Conservation (phyloP, 208 protist species). For the Zelonia costaricensis region DNA sequence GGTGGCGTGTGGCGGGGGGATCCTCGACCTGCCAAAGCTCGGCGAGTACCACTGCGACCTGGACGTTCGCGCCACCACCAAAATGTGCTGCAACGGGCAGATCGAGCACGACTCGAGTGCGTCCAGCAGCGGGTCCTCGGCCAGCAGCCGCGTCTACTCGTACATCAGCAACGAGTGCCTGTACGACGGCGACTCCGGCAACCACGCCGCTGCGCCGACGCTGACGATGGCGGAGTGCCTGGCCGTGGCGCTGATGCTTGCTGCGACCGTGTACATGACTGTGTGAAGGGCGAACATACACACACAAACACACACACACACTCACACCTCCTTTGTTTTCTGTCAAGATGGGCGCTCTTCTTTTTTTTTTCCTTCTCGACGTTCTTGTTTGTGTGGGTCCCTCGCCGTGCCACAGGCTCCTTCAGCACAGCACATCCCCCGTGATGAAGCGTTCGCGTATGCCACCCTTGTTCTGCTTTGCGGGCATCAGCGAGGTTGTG, state of each 20-base stretch:
- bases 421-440: too few relatives aligned
- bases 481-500: too few relatives aligned
- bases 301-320: too few relatives aligned
- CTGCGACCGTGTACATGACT: neutral
- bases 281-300: neutral
- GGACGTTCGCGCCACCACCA: neutral
- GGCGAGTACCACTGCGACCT: slow-evolving; percentile 23
- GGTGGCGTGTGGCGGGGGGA: slow-evolving; percentile 2
- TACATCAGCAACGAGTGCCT: slow-evolving; percentile 21
- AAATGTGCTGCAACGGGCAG: slow-evolving; percentile 23
- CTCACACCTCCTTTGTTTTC: neutral
- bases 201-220: neutral
- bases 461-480: too few relatives aligned
- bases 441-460: too few relatives aligned
- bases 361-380: too few relatives aligned
- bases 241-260: neutral
- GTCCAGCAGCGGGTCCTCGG: neutral
- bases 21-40: slow-evolving; percentile 15
- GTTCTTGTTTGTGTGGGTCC: too few relatives aligned
- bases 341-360: too few relatives aligned
- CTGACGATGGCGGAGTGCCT: neutral
- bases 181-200: neutral
- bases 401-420: too few relatives aligned
- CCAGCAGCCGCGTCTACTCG: neutral
- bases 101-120: slow-evolving; percentile 2